Conservation (phyloP, 371 early-diverging fungal genomes). For the Massospora cicadina region DNA sequence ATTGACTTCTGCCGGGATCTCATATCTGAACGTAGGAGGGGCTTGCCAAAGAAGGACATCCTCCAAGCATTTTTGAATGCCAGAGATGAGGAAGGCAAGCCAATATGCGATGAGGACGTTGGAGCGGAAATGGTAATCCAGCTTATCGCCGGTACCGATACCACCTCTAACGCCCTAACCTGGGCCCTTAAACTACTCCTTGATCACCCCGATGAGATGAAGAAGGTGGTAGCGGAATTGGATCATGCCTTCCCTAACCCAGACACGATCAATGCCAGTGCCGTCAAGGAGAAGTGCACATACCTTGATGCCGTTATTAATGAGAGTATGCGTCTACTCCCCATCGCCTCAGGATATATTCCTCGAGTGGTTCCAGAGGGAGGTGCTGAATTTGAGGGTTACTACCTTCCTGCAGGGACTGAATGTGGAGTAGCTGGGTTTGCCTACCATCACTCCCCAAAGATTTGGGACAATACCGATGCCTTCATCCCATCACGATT, state of each 20-base stretch:
- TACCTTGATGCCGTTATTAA: conserved; percentile 19
- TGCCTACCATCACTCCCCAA: background rate
- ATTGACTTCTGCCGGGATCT: background rate
- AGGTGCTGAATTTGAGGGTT: conserved; percentile 11
- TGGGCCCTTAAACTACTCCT: conserved; percentile 14
- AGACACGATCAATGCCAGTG: conserved; percentile 11
- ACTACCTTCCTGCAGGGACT: conserved; percentile 11
- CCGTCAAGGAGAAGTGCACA: conserved; percentile 15
- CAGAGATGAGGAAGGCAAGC: conserved; percentile 11
- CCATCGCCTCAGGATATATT: conserved; percentile 14
- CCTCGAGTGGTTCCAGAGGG: conserved; percentile 7
- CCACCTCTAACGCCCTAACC: conserved; percentile 13
- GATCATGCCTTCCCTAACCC: background rate
- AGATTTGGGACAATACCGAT: conserved; percentile 3
- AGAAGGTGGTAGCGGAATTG: conserved; percentile 11
- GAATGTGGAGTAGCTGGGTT: background rate
- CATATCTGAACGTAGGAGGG: conserved; percentile 1
- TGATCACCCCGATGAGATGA: conserved; percentile 12
- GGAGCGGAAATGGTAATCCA: conserved; percentile 13
- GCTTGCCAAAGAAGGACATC: conserved; percentile 12
- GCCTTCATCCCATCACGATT: background rate
- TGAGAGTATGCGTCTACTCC: conserved; percentile 17
- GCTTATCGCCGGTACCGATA: conserved; percentile 17
- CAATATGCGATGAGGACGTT: conserved; percentile 12
- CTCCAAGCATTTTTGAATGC: conserved; percentile 15